A percentile compares a stretch with the other conserved stretches of the same genome.
These are phyloP conservation scores for Pichia rugopelliculosa DNA, from an alignment of 805 yeast species.

Conservation along the genomic window DNA sequence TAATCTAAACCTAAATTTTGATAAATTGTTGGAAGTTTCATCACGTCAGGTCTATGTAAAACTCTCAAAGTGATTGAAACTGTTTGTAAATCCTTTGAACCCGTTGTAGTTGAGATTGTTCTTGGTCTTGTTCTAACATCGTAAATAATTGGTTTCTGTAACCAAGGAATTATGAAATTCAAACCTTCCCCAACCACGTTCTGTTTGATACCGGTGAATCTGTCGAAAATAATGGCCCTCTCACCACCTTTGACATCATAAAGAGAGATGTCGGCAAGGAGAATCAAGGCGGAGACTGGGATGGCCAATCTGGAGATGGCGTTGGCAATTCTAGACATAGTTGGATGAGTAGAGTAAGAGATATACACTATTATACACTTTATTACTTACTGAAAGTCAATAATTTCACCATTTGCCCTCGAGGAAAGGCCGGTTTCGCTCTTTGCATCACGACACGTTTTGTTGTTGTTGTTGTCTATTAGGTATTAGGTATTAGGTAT, in stretches of 20 bases:
- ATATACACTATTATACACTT: no score
- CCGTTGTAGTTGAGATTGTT: conserved; percentile 88
- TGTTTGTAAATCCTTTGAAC: conserved; percentile 94
- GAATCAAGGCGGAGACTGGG: conserved; percentile 61
- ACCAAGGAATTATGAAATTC: conserved; percentile 92
- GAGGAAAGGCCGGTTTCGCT: neutral
- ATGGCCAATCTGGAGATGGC: conserved; percentile 47
- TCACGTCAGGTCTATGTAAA: conserved; percentile 87
- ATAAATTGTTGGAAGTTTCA: conserved; percentile 74
- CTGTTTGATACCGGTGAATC: conserved; percentile 81
- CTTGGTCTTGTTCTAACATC: conserved; percentile 96
- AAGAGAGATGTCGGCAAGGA: conserved; percentile 74
- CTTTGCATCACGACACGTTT: neutral
- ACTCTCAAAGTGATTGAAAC: conserved; percentile 91
- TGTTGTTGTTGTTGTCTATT: neutral
- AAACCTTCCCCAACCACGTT: conserved; percentile 95
- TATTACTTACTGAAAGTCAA: no score
- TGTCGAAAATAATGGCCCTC: conserved; percentile 91
- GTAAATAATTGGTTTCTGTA: conserved; percentile 81
- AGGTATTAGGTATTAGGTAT: no score
- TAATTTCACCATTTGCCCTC: neutral
- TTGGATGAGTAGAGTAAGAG: neutral
- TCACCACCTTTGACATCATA: conserved; percentile 96
- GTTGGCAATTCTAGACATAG: conserved; percentile 37
- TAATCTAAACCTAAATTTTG: conserved; percentile 90